Percentiles rank a stretch among this genome's conserved stretches.
Conservation (phyloP, 345 rosid species). For the Erysimum cheiranthoides region DNA sequence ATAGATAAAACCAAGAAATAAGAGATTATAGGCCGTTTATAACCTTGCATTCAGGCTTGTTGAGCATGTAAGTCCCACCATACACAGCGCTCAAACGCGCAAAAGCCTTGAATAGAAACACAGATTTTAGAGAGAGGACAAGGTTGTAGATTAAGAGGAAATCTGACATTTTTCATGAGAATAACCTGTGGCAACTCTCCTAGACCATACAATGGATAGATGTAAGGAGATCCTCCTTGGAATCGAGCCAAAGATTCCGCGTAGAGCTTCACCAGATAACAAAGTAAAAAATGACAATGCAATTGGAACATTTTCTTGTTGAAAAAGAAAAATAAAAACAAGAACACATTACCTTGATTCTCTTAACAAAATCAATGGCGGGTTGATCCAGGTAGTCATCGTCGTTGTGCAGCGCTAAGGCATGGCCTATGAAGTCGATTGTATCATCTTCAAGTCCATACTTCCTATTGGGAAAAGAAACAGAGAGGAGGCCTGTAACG, state of each 20-base stretch:
- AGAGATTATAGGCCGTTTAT: neutral
- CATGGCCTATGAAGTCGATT: constrained; percentile 90
- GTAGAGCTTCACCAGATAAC: constrained; percentile 64
- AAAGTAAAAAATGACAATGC: constrained; percentile 5
- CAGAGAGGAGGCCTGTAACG: constrained; percentile 17
- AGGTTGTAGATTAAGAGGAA: constrained; percentile 1
- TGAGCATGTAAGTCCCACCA: constrained; percentile 98
- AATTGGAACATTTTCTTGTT: neutral
- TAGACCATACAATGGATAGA: constrained; percentile 86
- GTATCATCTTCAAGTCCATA: constrained; percentile 93
- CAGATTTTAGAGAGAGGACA: neutral
- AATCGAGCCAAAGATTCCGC: constrained; percentile 92
- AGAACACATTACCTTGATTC: constrained; percentile 64
- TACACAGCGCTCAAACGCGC: constrained; percentile 95
- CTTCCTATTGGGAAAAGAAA: constrained; percentile 50
- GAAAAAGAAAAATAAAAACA: neutral
- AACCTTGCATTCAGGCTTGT: constrained; percentile 95
- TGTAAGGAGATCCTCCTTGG: constrained; percentile 93
- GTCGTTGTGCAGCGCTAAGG: constrained; percentile 79
- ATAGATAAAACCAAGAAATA: neutral
- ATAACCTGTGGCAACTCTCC: constrained; percentile 94
- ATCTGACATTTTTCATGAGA: constrained; percentile 3
- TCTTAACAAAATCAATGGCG: constrained; percentile 78
- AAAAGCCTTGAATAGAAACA: constrained; percentile 65
- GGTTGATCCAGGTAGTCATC: constrained; percentile 83